These are phyloP conservation scores for Kwoniella sp. DNA, from an alignment of 768 basidiomycete species.

Conservation along the genomic window DNA sequence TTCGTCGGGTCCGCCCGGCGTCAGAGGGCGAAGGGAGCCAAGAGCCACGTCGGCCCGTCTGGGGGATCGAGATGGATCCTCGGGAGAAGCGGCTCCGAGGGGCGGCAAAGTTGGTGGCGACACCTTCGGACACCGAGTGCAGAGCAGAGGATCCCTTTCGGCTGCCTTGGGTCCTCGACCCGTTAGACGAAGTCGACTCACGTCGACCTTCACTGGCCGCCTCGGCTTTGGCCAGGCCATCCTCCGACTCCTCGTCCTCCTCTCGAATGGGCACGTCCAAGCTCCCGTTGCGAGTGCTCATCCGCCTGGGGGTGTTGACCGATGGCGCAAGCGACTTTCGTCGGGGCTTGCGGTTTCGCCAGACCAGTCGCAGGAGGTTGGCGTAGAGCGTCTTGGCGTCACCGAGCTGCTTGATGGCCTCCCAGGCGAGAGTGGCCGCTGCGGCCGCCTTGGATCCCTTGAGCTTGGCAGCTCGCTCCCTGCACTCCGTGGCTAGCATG, in stretches of 20 bases:
- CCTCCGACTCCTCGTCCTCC: constrained; percentile 33
- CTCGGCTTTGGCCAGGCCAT: neutral
- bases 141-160: constrained; percentile 25
- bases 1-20: constrained; percentile 1
- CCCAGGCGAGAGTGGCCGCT: constrained; percentile 38
- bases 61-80: constrained; percentile 12
- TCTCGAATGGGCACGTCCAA: constrained; percentile 28
- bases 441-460: constrained; percentile 39
- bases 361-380: constrained; percentile 40
- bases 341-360: constrained; percentile 30
- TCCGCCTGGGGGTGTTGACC: neutral
- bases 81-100: constrained; percentile 7
- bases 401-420: constrained; percentile 42
- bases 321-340: neutral
- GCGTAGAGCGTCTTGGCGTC: constrained; percentile 42
- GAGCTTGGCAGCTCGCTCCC: constrained; percentile 41
- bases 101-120: constrained; percentile 19
- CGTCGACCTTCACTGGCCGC: neutral
- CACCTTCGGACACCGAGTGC: constrained; percentile 17
- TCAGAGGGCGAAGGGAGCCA: constrained; percentile 28
- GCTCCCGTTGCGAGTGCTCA: constrained; percentile 4
- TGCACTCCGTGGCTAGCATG: constrained; percentile 37
- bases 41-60: constrained; percentile 27
- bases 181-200: constrained; percentile 12
- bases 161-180: constrained; percentile 3